Evolutionary conservation across 768 basidiomycete genomes (phyloP), one percentile per base, ranked within the genome.

Genomic region (Hericium coralloides): DNA sequence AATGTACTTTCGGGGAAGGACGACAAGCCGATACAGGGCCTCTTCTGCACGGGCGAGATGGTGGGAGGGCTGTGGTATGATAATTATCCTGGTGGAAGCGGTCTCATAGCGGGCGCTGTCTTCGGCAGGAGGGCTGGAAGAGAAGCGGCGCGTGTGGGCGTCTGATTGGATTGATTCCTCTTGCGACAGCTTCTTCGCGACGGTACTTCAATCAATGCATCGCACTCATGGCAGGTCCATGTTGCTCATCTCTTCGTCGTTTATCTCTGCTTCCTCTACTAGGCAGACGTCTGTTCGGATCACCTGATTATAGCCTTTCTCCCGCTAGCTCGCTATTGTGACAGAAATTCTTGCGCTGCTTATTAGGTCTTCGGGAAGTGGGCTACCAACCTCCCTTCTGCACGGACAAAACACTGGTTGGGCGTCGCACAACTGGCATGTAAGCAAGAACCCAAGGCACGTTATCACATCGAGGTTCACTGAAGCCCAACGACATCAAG

Each of bases 61-160:
- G 79, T 86, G 0, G 84, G 84, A 4, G 79, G 78, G 12, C 62
- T 87, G 50, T 87, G 82, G 63, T 81, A 79, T 59, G 67, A 70
- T 22, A 87, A 87, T 63, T 88, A 87, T 63, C 86, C 86, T 0
- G 84, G 85, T 3, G 84, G 84, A 15, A 84, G 82, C 62, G 85
- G 84, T 20, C 63, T 86, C 58, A 85, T 79, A 15, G 79, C 79
- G 4, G 83, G 82, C 0, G 82, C 84, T 0, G 84, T 86, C 12
- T 85, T 87, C 66, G 84, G 83, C 12, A 73, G 77, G 43, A 78
- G 76, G 58, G 81, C 82, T 26, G 84, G 83, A 8, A 57, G 61
- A 25, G 70, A 69, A 57, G 82, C 79, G 15, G 81, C 75, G 38
- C 17, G n/a, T 31, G 4, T 31, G 31, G 31, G 31, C 10, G 31